Conservation (phyloP, 139 green algal genomes). For the Chlamydomonas incerta region DNA sequence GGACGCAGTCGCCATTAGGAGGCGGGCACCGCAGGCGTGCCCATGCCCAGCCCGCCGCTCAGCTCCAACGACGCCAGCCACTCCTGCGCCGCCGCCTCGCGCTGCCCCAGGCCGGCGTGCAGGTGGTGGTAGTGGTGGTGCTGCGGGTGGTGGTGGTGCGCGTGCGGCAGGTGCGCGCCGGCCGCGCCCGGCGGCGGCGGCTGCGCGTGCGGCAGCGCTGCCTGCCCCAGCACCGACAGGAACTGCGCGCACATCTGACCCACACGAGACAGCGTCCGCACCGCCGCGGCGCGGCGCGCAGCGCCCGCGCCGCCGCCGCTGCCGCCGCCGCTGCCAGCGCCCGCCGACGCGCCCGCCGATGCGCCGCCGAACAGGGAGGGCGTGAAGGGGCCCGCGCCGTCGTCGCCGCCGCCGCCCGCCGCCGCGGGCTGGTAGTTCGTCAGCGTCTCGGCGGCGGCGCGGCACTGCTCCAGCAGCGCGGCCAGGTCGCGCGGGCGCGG, state of each 20-base stretch:
- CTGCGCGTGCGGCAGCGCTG: neutral
- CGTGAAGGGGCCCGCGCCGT: neutral
- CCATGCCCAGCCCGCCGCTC: neutral
- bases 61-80: conserved; percentile 34
- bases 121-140: too few species aligned
- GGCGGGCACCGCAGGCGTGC: too few species aligned
- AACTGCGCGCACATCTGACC: conserved; percentile 12
- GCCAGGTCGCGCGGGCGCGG: conserved; percentile 41
- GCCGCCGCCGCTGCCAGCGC: too few species aligned
- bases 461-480: conserved; percentile 49
- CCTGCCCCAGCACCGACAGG: neutral
- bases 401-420: neutral
- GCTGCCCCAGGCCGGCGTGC: neutral
- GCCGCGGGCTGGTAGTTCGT: neutral
- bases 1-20: too few species aligned
- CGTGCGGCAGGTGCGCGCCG: too few species aligned
- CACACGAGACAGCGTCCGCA: neutral
- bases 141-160: too few species aligned
- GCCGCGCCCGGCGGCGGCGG: neutral
- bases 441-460: conserved; percentile 29
- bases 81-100: conserved; percentile 2
- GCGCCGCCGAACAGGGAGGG: too few species aligned
- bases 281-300: neutral
- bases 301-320: neutral
- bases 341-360: too few species aligned